Evolutionary conservation across 192 early-diverging fungal genomes (phyloP), one percentile per base, ranked within the genome.

Genomic region (Mortierella hygrophila): DNA sequence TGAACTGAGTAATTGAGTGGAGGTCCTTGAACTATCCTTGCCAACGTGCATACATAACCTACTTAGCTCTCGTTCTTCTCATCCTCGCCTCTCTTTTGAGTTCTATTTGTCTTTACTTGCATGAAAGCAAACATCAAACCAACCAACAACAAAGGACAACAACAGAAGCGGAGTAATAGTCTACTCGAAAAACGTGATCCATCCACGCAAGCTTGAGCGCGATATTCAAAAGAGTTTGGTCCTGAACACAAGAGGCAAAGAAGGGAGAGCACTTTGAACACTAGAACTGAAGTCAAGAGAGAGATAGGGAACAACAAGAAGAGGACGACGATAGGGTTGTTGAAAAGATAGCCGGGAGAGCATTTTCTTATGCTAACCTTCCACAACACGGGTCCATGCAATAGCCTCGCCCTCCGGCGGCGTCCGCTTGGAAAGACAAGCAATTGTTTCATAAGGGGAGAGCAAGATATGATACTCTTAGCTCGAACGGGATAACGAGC

Each of bases 111-210:
- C 13, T 46, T 18, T 65, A 32, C 60, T 65, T 73, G 42, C 42
- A 73, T 65, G 11, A 65, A 32, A 26, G 29, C 49, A 20, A 52
- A 52, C 5, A 20, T 20, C 10, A 46, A 52, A 52, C 16, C 15
- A 52, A 52, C 49, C 55, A 57, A 57, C 23, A n/a, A 57, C 52
- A 57, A 57, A 0, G n/a, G n/a, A 57, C 55, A 57, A 60, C n/a
- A 26, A 65, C 60, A 65, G 35, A 65, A 29, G 60, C 60, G 29
- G 60, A 65, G 60, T 26, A 65, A 65, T 65, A 11, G 26, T 65
- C 60, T 65, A 65, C 29, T 65, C 23, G 29, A 65, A 65, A 65
- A 65, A 65, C 60, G 60, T 65, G 60, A 65, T 65, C 60, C 26
- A 32, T 65, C 60, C 60, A 35, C 60, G 13, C 60, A 65, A 11